These are phyloP conservation scores for Polychaeton citri DNA, from an alignment of 2,329 filamentous ascomycete genomes.

Conservation along the genomic window DNA sequence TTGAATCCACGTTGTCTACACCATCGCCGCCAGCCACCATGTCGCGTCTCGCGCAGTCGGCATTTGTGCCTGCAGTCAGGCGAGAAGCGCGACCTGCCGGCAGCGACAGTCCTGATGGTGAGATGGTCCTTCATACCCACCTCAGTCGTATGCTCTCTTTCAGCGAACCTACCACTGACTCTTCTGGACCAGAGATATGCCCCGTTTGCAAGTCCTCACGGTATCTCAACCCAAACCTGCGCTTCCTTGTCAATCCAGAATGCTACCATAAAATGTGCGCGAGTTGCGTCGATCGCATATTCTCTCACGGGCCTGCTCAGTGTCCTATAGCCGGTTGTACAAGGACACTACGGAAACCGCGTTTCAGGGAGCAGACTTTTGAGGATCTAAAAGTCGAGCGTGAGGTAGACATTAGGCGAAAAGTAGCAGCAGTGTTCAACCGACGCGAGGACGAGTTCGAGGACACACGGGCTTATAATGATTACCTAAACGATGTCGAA, in stretches of 20 bases:
- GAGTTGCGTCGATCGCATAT: conserved; percentile 88
- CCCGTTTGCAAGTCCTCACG: conserved; percentile 94
- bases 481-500: conserved; percentile 90
- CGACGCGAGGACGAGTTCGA: conserved; percentile 85
- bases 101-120: conserved; percentile 17
- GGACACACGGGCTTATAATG: conserved; percentile 68
- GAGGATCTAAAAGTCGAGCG: conserved; percentile 77
- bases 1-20: too few species aligned
- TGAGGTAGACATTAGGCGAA: conserved; percentile 79
- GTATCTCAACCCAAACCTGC: conserved; percentile 88
- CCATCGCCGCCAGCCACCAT: conserved; percentile 9
- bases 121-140: conserved; percentile 8
- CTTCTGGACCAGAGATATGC: conserved; percentile 54
- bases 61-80: conserved; percentile 11
- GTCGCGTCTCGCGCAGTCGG: conserved; percentile 20
- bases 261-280: conserved; percentile 99
- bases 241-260: conserved; percentile 92
- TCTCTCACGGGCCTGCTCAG: conserved; percentile 78
- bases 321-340: conserved; percentile 85
- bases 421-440: conserved; percentile 70
- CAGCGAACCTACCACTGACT: conserved; percentile 7
- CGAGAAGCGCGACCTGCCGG: conserved; percentile 10
- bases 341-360: conserved; percentile 70
- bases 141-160: conserved; percentile 8
- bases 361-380: conserved; percentile 82